These are phyloP conservation scores for Arctium lappa DNA, from an alignment of 129 eudicot species.

Conservation along the genomic window DNA sequence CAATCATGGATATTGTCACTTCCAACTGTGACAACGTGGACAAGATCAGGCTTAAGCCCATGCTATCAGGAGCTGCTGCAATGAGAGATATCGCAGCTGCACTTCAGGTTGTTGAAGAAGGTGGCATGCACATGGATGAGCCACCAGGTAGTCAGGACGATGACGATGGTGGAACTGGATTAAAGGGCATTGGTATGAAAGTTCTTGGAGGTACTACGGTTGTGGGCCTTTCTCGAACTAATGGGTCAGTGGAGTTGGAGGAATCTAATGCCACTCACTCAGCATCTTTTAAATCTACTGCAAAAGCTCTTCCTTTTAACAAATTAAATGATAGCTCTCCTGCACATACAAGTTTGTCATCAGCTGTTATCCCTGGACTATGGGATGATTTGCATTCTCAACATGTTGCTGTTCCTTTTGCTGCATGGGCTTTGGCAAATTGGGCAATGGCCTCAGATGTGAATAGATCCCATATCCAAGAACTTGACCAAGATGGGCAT, in stretches of 20 bases:
- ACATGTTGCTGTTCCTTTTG: slow-evolving; percentile 98
- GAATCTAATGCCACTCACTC: slow-evolving; percentile 26
- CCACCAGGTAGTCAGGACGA: slow-evolving; percentile 56
- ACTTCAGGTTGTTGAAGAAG: slow-evolving; percentile 89
- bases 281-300: slow-evolving; percentile 21
- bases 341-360: slow-evolving; percentile 40
- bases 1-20: slow-evolving; percentile 97
- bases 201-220: slow-evolving; percentile 96
- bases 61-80: slow-evolving; percentile 76
- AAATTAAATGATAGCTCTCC: slow-evolving; percentile 41
- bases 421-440: slow-evolving; percentile 97
- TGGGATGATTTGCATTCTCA: slow-evolving; percentile 99
- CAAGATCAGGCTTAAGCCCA: slow-evolving; percentile 49
- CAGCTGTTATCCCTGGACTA: slow-evolving; percentile 86
- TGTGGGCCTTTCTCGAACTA: slow-evolving; percentile 67
- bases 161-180: slow-evolving; percentile 67
- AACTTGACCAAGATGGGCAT: slow-evolving; percentile 86
- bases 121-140: slow-evolving; percentile 87
- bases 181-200: slow-evolving; percentile 91
- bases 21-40: slow-evolving; percentile 75
- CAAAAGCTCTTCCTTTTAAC: slow-evolving; percentile 33
- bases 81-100: slow-evolving; percentile 97
- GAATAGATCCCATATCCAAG: slow-evolving; percentile 88
- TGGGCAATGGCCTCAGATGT: slow-evolving; percentile 98
- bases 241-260: slow-evolving; percentile 46